Evolutionary conservation across 345 rosid genomes (phyloP), one percentile per base, ranked within the genome.

Genomic region (Raphanus raphanistrum): DNA sequence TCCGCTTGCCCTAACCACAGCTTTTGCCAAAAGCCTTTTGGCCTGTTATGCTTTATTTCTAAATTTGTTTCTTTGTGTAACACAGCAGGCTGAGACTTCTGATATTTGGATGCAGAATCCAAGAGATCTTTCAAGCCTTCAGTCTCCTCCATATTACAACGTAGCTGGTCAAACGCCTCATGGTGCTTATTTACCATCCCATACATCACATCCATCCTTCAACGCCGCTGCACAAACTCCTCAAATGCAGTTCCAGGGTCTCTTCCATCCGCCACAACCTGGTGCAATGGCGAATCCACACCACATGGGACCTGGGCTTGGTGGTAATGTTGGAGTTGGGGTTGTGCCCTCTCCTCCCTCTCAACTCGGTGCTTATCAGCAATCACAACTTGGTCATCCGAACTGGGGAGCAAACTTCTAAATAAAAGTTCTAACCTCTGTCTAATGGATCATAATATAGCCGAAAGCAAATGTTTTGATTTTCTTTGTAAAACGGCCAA

Each of bases 41-140:
- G 21, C 21, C 21, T 21, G 1, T 60, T 70, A n/a, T 48, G 52
- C 58, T 61, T 11, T 31, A 32, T 57, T 60, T 57, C 60, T 65
- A 63, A 78, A 58, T 10, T 38, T 63, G 21, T 70, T 63, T 63
- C 66, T 63, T 52, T 63, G 16, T 27, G 43, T n/a, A 15, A 36
- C 52, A 21, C 66, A 55, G 27, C 88, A 94, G 98, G 90, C 92
- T 1, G 98, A 90, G 84, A 70, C 95, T 52, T 90, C 98, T 8
- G 98, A 94, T 79, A 86, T 94, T 21, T 94, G 98, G 98, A 83
- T 94, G 82, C 93, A 85, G 77, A 94, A 92, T 82, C 92, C 88
- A 1, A 88, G 98, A 80, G 97, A 92, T 59, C 75, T 88, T 29
- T 80, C 87, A 0, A 88, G 88, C 63, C 57, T 89, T 83, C 98